These are phyloP conservation scores for Pseudogymnoascus sp. DNA, from an alignment of 2,329 filamentous ascomycete species.

Conservation along the genomic window DNA sequence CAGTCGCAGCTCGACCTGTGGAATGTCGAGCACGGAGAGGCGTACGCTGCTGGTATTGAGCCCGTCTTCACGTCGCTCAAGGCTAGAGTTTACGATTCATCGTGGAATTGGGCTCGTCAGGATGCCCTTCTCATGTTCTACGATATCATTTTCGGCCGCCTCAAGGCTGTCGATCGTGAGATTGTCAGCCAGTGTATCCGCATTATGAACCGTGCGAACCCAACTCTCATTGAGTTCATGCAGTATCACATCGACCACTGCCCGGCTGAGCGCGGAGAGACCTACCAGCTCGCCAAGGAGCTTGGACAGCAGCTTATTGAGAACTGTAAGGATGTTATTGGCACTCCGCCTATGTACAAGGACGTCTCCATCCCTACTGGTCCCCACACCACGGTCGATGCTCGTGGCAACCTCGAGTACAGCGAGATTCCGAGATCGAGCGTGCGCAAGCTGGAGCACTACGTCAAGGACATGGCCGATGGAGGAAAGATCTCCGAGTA, in stretches of 20 bases:
- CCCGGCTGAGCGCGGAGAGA: slow-evolving; percentile 91
- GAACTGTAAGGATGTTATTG: slow-evolving; percentile 90
- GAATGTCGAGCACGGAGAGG: slow-evolving; percentile 91
- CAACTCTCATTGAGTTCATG: slow-evolving; percentile 94
- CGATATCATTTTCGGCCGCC: slow-evolving; percentile 94
- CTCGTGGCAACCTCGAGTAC: slow-evolving; percentile 86
- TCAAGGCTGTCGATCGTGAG: slow-evolving; percentile 89
- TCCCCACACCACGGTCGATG: slow-evolving; percentile 85
- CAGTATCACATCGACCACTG: slow-evolving; percentile 99
- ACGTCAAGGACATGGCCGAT: slow-evolving; percentile 96
- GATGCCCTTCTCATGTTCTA: slow-evolving; percentile 98
- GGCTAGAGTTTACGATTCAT: slow-evolving; percentile 92
- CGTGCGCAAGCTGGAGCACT: slow-evolving; percentile 95
- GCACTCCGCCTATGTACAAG: slow-evolving; percentile 83
- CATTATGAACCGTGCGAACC: slow-evolving; percentile 99
- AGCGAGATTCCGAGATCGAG: slow-evolving; percentile 78
- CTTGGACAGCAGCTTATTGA: slow-evolving; percentile 89
- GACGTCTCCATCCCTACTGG: slow-evolving; percentile 89
- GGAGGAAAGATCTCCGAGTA: slow-evolving; percentile 98
- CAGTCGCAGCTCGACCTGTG: slow-evolving; percentile 92
- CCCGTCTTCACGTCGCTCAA: slow-evolving; percentile 90
- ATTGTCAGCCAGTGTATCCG: slow-evolving; percentile 98
- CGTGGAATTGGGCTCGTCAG: slow-evolving; percentile 98
- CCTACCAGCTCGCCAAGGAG: slow-evolving; percentile 94
- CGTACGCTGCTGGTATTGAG: slow-evolving; percentile 90